A percentile compares a stretch with the other conserved stretches of the same genome.
These are phyloP conservation scores for Geoglossum glabrum DNA, from an alignment of 495 filamentous ascomycete species.

Conservation along the genomic window DNA sequence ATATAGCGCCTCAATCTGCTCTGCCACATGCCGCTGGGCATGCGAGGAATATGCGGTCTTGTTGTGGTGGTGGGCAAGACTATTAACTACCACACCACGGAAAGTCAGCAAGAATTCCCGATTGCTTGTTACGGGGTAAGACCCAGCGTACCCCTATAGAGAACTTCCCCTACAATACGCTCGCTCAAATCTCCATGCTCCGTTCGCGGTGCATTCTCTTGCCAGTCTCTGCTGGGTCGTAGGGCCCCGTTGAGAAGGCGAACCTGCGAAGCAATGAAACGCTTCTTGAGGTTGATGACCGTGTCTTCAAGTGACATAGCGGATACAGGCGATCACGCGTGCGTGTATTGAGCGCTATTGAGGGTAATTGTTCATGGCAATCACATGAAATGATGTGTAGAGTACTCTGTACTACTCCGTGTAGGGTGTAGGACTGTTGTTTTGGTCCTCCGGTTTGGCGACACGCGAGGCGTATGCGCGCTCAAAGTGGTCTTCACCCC, in stretches of 20 bases:
- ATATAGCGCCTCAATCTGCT: conserved; percentile 62
- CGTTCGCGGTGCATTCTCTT: conserved; percentile 21
- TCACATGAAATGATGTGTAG: background rate
- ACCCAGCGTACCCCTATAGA: conserved; percentile 26
- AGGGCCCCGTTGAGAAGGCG: conserved; percentile 38
- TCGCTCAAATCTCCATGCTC: conserved; percentile 28
- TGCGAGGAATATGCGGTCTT: conserved; percentile 54
- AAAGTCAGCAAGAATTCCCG: background rate
- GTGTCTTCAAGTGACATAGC: conserved; percentile 13
- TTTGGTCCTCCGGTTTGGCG: background rate
- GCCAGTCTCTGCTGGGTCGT: conserved; percentile 36
- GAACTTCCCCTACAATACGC: conserved; percentile 32
- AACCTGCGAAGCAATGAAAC: conserved; percentile 41
- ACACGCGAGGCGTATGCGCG: background rate
- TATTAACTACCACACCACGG: conserved; percentile 30
- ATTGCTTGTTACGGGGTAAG: background rate
- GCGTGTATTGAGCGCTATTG: background rate
- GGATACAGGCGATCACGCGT: background rate
- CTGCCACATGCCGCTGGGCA: conserved; percentile 56
- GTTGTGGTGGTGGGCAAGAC: conserved; percentile 44
- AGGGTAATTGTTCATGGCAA: background rate
- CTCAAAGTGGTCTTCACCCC: no score
- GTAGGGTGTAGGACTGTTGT: no score
- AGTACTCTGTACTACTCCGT: no score
- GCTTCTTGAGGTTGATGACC: conserved; percentile 40